Base-by-base conservation (phyloP, 2,329 filamentous ascomycete species). In the Paracoccidioides lutzii region DNA sequence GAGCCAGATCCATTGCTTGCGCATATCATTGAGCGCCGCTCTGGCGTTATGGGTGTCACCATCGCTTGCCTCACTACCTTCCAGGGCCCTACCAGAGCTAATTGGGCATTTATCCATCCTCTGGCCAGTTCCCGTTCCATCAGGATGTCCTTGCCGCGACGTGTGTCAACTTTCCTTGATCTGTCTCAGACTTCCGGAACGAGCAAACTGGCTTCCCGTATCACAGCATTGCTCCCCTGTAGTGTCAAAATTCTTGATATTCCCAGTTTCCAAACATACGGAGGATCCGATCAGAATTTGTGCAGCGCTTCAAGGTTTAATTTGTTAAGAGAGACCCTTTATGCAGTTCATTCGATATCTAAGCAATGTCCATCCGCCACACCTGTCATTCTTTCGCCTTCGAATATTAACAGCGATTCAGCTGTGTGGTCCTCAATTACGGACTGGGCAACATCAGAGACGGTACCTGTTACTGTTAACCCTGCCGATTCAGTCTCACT, bases 351-450 rank as follows among this genome's bases (percentile, higher is more conserved):
- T 7, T 44, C n/a, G 15, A 15, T 44, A 22, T 44, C 42, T 4
- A 14, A 22, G 4, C 42, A 44, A 15, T 7, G 8, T 22, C 8
- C 42, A 5, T 6, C 14, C 22, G 12, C 15, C 15, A 5, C 42
- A 7, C 42, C 42, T 15, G 42, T 44, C 4, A 15, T 44, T 9
- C 42, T 44, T 15, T 44, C 42, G 14, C 42, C 46, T 9, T 49
- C 15, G 8, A 33, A 49, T 12, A 12, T 49, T 32, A 49, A 41
- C 32, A 52, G 33, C 12, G 35, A 15, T 12, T 38, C 49, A 14
- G 7, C 49, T 6, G 7, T 37, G 15, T 52, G 32, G 49, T 52
- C 32, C 15, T 52, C 58, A 41, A 53, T 54, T 48, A 46, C 59
- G 10, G 50, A 55, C 15, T 54, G 57, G 55, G 55, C 10, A n/a